Evolutionary conservation across 495 filamentous ascomycete species (phyloP), one percentile per base, ranked within the genome.

Genomic region (Beverwykella pulmonaria): DNA sequence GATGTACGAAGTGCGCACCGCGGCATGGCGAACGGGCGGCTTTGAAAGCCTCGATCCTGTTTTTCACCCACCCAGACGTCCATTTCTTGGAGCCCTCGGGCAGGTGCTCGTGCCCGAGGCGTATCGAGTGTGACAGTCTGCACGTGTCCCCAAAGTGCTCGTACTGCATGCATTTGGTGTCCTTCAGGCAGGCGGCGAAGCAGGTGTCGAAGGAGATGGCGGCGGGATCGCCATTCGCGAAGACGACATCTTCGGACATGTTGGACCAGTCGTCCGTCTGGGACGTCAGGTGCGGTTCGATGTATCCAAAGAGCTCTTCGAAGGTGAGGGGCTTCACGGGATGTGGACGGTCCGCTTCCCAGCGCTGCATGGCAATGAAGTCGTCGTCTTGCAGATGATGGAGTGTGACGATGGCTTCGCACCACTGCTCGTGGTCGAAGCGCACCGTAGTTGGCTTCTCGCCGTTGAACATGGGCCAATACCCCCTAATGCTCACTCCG

Each of bases 381-480:
- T 71, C 69, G 19, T 48, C 27, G 17, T 55, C 65, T 14, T 52
- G 9, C 23, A 71, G 27, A 23, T 71, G 69, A 47, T 71, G 69
- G 14, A 68, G 32, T 9, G 64, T 65, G n/a, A 71, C 10, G 20
- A 71, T 61, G 26, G 64, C 50, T 44, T 68, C 65, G 52, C 69
- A 71, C 69, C 69, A 71, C 20, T 65, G 64, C n/a, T 68, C 69
- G 17, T 17, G 23, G 27, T 56, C 50, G 30, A 68, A 71, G 25
- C 53, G 59, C 14, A 65, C 53, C 4, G 60, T 56, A 3, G 56
- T 41, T 0, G 60, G 62, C 47, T 53, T 68, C 54, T 71, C 69
- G 25, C 65, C 69, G 29, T 71, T 68, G 53, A 71, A 67, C 59
- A 64, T 63, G 20, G 69, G 69, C 59, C 60, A 68, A 41, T 68